phyloP scores from a whole-genome alignment of 495 filamentous ascomycete species.

The Thermochaetoides thermophila region DNA sequence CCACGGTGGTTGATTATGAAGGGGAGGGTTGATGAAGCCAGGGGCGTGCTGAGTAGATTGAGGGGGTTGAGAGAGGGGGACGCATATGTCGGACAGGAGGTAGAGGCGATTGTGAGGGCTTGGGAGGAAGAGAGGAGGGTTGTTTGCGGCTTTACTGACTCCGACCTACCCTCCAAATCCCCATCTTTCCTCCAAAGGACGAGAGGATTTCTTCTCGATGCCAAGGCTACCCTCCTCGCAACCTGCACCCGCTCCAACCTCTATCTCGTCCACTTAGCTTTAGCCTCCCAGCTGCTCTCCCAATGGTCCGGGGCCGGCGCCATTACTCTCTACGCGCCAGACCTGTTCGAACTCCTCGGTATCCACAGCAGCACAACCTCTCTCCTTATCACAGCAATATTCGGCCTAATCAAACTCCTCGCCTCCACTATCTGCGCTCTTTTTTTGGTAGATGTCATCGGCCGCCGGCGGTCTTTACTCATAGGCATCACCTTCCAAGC shows the following conservation, averaged over 20 bases:
- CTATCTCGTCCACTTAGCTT: constrained; percentile 45
- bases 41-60: constrained; percentile 30
- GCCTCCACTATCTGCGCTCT: constrained; percentile 49
- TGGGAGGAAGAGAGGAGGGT: too few relatives aligned
- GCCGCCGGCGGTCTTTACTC: constrained; percentile 52
- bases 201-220: constrained; percentile 34
- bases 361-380: constrained; percentile 45
- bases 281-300: constrained; percentile 44
- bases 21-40: constrained; percentile 31
- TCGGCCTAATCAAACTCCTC: constrained; percentile 54
- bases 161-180: constrained; percentile 33
- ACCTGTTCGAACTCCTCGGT: constrained; percentile 52
- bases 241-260: constrained; percentile 46
- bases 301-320: constrained; percentile 58
- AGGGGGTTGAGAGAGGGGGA: too few relatives aligned
- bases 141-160: too few relatives aligned
- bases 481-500: constrained; percentile 49
- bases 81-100: too few relatives aligned
- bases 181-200: constrained; percentile 42
- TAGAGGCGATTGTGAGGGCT: too few relatives aligned
- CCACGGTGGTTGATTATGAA: constrained; percentile 42
- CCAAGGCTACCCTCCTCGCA: constrained; percentile 43
- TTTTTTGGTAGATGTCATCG: constrained; percentile 61
- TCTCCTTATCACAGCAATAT: constrained; percentile 53
- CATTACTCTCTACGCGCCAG: constrained; percentile 52